A percentile compares a stretch with the other conserved stretches of the same genome.
Conservation (phyloP, 306 rosid genomes). For the Glycine tomentella region DNA sequence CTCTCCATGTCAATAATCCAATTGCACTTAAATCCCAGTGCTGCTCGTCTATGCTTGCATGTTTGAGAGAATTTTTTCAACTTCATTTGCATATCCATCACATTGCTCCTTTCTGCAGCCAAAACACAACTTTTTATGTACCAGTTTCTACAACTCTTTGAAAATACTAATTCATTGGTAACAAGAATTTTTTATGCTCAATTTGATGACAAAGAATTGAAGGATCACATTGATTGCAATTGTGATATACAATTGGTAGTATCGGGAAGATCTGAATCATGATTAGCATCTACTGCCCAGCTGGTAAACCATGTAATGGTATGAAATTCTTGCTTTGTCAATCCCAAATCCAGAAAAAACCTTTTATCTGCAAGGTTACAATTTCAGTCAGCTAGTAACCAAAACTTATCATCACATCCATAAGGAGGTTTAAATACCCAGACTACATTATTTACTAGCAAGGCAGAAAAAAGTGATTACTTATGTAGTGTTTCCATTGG, state of each 20-base stretch:
- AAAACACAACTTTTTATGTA: conserved; percentile 38
- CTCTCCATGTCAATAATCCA: conserved; percentile 90
- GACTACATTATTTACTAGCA: neutral
- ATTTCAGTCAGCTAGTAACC: conserved; percentile 22
- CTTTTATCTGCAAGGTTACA: conserved; percentile 67
- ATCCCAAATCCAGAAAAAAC: conserved; percentile 70
- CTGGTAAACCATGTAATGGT: conserved; percentile 96
- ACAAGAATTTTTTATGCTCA: conserved; percentile 3
- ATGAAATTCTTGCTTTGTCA: conserved; percentile 77
- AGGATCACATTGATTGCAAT: conserved; percentile 63
- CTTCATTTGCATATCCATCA: conserved; percentile 28
- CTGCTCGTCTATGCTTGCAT: conserved; percentile 84
- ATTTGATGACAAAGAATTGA: conserved; percentile 15
- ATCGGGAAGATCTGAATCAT: conserved; percentile 71
- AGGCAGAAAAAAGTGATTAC: conserved; percentile 54
- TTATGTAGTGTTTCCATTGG: conserved; percentile 91
- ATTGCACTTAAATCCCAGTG: conserved; percentile 91
- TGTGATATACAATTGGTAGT: conserved; percentile 41
- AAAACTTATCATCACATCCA: conserved; percentile 37
- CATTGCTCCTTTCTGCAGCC: conserved; percentile 60
- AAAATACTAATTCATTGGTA: neutral
- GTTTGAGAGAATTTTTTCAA: conserved; percentile 62
- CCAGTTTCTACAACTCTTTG: neutral
- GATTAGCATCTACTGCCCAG: conserved; percentile 95
- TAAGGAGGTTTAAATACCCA: conserved; percentile 21